Conservation (phyloP, 305 asterid species). For the Stenogyne calaminthoides region DNA sequence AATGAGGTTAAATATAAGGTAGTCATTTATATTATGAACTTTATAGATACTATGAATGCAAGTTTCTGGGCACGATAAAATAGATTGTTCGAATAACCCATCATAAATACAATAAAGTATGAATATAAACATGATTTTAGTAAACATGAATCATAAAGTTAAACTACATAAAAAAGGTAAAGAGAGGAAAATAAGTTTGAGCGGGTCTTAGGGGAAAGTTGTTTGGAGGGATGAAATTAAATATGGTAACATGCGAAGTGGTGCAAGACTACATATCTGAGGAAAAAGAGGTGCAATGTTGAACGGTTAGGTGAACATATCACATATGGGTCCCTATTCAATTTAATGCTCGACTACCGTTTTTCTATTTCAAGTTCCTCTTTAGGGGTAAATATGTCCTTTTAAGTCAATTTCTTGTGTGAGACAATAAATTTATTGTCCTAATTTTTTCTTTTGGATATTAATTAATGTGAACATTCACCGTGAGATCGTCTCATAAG, state of each 20-base stretch:
- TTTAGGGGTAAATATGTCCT: conserved; percentile 10
- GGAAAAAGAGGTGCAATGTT: conserved; percentile 49
- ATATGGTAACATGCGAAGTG: conserved; percentile 30
- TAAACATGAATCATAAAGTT: neutral
- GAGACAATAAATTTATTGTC: no score
- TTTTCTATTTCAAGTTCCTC: conserved; percentile 6
- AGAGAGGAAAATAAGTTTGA: conserved; percentile 24
- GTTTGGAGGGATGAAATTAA: conserved; percentile 19
- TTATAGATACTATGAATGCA: no score
- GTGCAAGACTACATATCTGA: conserved; percentile 30
- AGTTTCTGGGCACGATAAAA: no score
- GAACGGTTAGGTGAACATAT: conserved; percentile 52
- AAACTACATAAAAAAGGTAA: neutral
- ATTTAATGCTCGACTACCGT: conserved; percentile 48
- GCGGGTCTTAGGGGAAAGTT: conserved; percentile 39
- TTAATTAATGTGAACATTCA: no score
- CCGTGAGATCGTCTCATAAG: neutral
- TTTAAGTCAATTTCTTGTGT: neutral
- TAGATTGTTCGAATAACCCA: neutral
- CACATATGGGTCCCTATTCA: conserved; percentile 47
- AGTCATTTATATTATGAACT: neutral
- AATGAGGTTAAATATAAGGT: neutral
- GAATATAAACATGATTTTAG: neutral
- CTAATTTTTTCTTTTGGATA: no score
- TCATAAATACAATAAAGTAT: neutral